Evolutionary conservation across 1,284 basidiomycete genomes (phyloP).

Genomic region (Cryptococcus amylolentus): DNA sequence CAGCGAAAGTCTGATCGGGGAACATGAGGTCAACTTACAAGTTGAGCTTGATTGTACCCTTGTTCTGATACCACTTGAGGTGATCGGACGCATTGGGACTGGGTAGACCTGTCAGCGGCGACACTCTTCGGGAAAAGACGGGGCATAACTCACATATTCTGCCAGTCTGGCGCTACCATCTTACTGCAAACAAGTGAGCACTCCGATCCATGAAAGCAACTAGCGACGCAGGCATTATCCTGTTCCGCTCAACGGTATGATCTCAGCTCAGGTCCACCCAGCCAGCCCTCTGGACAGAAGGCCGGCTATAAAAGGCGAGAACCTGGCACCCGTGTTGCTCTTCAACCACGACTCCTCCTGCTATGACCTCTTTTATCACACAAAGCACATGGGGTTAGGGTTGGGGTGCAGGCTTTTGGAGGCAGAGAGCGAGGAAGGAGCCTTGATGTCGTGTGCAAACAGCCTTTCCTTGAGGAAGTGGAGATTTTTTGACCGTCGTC

Average conservation of each 20-base stretch:
- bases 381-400: too few relatives aligned
- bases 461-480: not conserved
- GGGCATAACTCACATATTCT: constrained; percentile 27
- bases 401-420: too few relatives aligned
- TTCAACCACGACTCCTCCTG: constrained; percentile 4
- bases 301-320: not conserved
- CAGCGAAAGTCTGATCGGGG: not conserved
- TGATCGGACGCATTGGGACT: constrained; percentile 46
- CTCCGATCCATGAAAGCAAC: constrained; percentile 22
- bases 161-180: constrained; percentile 35
- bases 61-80: constrained; percentile 46
- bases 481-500: too few relatives aligned
- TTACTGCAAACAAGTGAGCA: not conserved
- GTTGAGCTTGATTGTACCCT: constrained; percentile 49
- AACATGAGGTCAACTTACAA: constrained; percentile 35
- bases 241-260: constrained; percentile 53
- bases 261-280: constrained; percentile 46
- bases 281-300: not conserved
- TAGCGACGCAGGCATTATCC: constrained; percentile 53
- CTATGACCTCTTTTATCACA: too few relatives aligned
- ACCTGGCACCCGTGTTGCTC: constrained; percentile 49
- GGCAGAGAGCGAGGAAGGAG: too few relatives aligned
- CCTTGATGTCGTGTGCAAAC: constrained; percentile 2
- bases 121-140: not conserved
- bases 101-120: not conserved